phyloP scores from a whole-genome alignment of 2,329 filamentous ascomycete genomes.

The Colletotrichum tamarilloi region DNA sequence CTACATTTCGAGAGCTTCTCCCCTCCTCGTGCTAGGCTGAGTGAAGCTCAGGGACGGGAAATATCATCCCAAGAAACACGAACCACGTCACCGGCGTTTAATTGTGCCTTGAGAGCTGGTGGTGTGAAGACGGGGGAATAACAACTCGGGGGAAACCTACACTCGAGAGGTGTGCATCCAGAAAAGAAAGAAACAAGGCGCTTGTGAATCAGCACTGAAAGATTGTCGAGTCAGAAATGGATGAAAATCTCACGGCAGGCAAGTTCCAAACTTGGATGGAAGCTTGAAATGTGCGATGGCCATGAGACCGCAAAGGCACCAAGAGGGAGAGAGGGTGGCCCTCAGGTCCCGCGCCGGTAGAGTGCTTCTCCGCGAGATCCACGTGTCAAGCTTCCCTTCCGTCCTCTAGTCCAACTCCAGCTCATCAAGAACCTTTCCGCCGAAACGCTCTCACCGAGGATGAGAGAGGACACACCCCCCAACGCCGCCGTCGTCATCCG shows the following conservation, averaged over 20 bases:
- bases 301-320: slow-evolving; percentile 3
- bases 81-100: slow-evolving; percentile 23
- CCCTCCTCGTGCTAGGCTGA: background rate
- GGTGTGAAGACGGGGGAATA: background rate
- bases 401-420: background rate
- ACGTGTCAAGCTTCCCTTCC: background rate
- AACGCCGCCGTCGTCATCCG: slow-evolving; percentile 8
- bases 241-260: background rate
- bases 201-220: background rate
- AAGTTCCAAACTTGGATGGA: background rate
- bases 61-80: slow-evolving; percentile 24
- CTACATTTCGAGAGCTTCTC: background rate
- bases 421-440: background rate
- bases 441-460: background rate
- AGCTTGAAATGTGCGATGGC: background rate
- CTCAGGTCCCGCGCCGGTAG: background rate
- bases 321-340: background rate
- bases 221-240: slow-evolving; percentile 10
- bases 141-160: background rate
- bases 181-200: background rate
- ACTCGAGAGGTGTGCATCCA: background rate
- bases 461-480: background rate
- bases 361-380: background rate
- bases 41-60: background rate
- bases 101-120: background rate